Evolutionary conservation across 2,329 filamentous ascomycete genomes (phyloP), one percentile per base, ranked within the genome.

Genomic region (Leptographium lundbergii): DNA sequence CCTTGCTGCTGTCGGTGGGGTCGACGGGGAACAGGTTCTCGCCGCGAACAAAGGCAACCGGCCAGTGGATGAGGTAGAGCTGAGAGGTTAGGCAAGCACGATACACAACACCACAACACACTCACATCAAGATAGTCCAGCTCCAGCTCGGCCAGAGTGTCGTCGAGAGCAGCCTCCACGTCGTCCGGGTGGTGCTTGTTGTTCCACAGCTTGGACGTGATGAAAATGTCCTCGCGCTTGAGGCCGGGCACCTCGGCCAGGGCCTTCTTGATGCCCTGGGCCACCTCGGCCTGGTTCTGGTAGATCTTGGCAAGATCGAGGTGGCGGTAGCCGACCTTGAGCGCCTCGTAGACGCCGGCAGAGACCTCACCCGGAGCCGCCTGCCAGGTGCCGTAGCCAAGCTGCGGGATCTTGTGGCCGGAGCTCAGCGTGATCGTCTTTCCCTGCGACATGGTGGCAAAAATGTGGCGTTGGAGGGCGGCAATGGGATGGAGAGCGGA

Each of bases 121-220:
- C 72, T 60, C 62, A 75, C 74, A 65, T 84, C 81, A 48, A 84
- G 73, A 67, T 84, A 84, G 58, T 81, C 79, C 3, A 78, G 74
- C 56, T 75, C 74, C 60, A 85, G 74, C 66, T 79, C 77, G 65
- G 77, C 74, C 53, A 85, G 72, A 3, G 79, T 81, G 54, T 79
- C 77, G 61, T 81, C 74, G 13, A 84, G 73, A 6, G 80, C 81
- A 58, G 76, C 73, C 63, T 77, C 75, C 52, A 84, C 82, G 57
- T 79, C 72, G 65, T 81, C 77, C 66, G 85, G 82, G 69, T 78
- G 81, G 66, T 84, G 81, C 73, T 83, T 82, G 73, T 85, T 85
- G 65, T 77, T 78, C 75, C 75, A 78, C 34, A 88, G 77, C 77
- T 89, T 89, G 64, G 83, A 86, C 59, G 85, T 88, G 65, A 83